phyloP scores from a whole-genome alignment of 805 yeast genomes.

The Osmozyma mogii region DNA sequence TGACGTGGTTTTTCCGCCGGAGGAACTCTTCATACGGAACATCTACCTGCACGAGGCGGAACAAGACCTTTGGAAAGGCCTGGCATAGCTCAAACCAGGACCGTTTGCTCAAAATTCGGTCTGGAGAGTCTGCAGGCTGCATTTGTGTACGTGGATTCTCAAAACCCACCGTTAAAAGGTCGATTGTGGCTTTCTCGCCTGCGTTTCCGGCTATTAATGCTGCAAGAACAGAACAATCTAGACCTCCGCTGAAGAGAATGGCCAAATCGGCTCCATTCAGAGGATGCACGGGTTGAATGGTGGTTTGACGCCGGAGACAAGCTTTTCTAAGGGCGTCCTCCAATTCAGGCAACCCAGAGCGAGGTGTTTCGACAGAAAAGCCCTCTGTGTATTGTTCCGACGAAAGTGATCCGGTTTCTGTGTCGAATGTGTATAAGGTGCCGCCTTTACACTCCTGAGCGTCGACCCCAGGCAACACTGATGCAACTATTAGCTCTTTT shows the following conservation, averaged over 20 bases:
- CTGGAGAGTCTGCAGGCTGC: conserved; percentile 68
- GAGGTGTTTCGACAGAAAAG: no score
- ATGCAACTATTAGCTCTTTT: conserved; percentile 35
- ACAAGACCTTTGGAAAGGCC: conserved; percentile 29
- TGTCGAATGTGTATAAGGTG: conserved; percentile 37
- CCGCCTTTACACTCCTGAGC: conserved; percentile 54
- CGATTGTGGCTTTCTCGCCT: conserved; percentile 32
- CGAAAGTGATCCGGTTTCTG: conserved; percentile 5
- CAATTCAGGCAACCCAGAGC: conserved; percentile 5
- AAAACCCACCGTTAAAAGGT: conserved; percentile 87
- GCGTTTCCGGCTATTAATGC: conserved; percentile 27
- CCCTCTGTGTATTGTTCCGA: conserved; percentile 9
- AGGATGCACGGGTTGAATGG: conserved; percentile 50
- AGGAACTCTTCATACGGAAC: conserved; percentile 65
- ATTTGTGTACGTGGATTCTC: conserved; percentile 75
- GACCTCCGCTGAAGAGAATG: conserved; percentile 86
- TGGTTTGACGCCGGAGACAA: conserved; percentile 43
- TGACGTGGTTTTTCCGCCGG: conserved; percentile 42
- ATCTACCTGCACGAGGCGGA: conserved; percentile 60
- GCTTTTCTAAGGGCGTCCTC: conserved; percentile 25
- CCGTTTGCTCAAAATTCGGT: conserved; percentile 62
- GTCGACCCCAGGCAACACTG: conserved; percentile 16
- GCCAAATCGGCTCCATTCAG: conserved; percentile 33
- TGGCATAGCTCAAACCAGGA: conserved; percentile 48
- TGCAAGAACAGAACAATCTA: conserved; percentile 84